A percentile compares a stretch with the other conserved stretches of the same genome.
These are phyloP conservation scores for Phaeodactylum tricornutum DNA, from an alignment of 108 stramenopile genomes.

Conservation along the genomic window DNA sequence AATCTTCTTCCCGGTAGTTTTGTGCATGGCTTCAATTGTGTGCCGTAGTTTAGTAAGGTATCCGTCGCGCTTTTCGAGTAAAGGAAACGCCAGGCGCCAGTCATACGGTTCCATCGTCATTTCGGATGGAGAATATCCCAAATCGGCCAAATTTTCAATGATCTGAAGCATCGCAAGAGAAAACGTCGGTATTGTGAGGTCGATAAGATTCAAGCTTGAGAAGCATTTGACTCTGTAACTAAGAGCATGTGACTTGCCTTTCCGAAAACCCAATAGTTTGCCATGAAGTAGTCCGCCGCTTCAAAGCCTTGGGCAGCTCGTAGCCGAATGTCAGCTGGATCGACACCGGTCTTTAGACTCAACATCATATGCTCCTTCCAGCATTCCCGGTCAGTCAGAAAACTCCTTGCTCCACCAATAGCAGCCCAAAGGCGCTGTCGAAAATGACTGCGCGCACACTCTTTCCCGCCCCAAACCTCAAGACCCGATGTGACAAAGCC, in stretches of 20 bases:
- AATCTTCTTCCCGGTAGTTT: constrained; percentile 55
- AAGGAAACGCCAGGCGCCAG: constrained; percentile 70
- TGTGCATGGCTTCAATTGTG: constrained; percentile 62
- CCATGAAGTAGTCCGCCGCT: constrained; percentile 80
- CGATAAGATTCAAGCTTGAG: no score
- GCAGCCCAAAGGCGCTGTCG: constrained; percentile 81
- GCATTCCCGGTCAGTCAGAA: constrained; percentile 68
- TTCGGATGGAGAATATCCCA: constrained; percentile 67
- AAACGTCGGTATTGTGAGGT: no score
- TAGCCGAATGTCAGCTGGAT: constrained; percentile 61
- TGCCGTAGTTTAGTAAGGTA: constrained; percentile 74
- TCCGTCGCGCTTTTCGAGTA: constrained; percentile 75
- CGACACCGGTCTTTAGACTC: constrained; percentile 66
- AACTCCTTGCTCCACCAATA: constrained; percentile 46
- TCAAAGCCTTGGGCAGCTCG: constrained; percentile 77
- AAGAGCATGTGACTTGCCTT: no score
- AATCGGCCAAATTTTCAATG: constrained; percentile 71
- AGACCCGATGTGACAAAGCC: constrained; percentile 83
- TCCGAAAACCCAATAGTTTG: constrained; percentile 41
- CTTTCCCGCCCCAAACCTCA: constrained; percentile 66
- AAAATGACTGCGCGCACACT: constrained; percentile 68
- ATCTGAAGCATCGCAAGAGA: no score
- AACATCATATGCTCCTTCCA: constrained; percentile 69
- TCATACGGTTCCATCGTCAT: constrained; percentile 86
- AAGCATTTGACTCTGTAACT: no score